Base-by-base conservation (phyloP, 2,329 filamentous ascomycete species). In the Aspergillus amoenus region DNA sequence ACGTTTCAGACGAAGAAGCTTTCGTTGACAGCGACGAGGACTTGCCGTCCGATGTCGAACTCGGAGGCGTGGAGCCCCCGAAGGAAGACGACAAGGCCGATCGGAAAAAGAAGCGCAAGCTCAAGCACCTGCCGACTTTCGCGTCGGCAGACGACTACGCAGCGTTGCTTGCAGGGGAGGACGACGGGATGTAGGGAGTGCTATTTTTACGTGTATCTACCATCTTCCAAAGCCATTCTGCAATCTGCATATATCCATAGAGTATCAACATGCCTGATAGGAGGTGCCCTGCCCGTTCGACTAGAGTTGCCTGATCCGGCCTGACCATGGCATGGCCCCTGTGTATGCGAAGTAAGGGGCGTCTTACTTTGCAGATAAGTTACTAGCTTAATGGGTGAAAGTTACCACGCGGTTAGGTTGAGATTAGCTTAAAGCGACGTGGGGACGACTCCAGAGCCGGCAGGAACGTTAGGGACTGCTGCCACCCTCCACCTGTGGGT, bases 131-230 rank as follows among this genome's bases (percentile, higher is more conserved):
- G 65, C 94, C 94, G 6, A 95, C 87, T 37, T 99, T 99, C 79
- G 94, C 95, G 18, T 95, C 91, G 32, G 89, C 84, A 32, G 94
- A 97, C 54, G 94, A 97, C 72, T 99, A 97, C 74, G 93, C 92
- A 15, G 89, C 89, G 67, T 82, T 96, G 77, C 76, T 96, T 72
- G 90, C 82, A 4, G 83, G 85, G 62, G 90, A 94, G 51, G 86
- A 87, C 61, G 86, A 73, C 44, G 73, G 73, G 27, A 72, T 74
- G 68, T 75, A 65, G 64, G 30, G 12, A n/a, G 27, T 30, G 9
- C 22, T 21, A 45, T n/a, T 13, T 45, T 30, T 39, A 48, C 32
- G n/a, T 41, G 49, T 37, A 41, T 43, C 41, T 47, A 47, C 22
- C n/a, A 27, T 45, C 22, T 27, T 24, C 34, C 34, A n/a, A 37